Base-by-base conservation (phyloP, 345 rosid species). In the Citrus reticulata region DNA sequence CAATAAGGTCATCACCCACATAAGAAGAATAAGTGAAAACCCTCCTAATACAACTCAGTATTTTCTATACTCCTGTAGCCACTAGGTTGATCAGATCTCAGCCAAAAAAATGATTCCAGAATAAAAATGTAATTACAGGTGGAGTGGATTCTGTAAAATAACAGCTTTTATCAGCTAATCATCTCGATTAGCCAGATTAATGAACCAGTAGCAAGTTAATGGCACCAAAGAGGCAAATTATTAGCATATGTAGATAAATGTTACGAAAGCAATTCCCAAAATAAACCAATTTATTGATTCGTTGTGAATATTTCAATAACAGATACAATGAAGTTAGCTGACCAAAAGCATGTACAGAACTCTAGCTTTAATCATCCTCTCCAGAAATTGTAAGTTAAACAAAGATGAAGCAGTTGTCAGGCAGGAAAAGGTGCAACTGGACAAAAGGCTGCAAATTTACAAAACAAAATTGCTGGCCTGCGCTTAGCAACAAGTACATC, bases 341-440 rank as follows among this genome's bases (percentile, higher is more conserved):
- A 78, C 42, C 68, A 54, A 49, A 57, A 34, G 30, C 73, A 74
- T 79, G 54, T 67, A 77, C 83, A 78, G 27, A 63, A 46, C 57
- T 82, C 40, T 57, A 75, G 73, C 77, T 65, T 68, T 60, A 54
- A 67, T 79, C 69, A 63, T 57, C 40, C 75, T 64, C 79, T 57
- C 57, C 27, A 60, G 78, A 64, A 64, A 54, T 35, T 59, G 64
- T 77, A 72, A 74, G 70, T 65, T 81, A 76, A 71, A 60, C n/a
- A 16, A 32, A 71, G 40, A 70, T 60, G 58, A 77, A 40, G 13
- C 16, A 42, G 29, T 81, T 24, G 30, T 70, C 69, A 72, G 29
- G 77, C 51, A 66, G 11, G 46, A 76, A 65, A 62, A 55, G 75
- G 61, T 30, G 27, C 65, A 55, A 51, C 68, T 70, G 66, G 51